Evolutionary conservation across 768 basidiomycete genomes (phyloP), one percentile per base, ranked within the genome.

Genomic region (Naganishia antarctica): DNA sequence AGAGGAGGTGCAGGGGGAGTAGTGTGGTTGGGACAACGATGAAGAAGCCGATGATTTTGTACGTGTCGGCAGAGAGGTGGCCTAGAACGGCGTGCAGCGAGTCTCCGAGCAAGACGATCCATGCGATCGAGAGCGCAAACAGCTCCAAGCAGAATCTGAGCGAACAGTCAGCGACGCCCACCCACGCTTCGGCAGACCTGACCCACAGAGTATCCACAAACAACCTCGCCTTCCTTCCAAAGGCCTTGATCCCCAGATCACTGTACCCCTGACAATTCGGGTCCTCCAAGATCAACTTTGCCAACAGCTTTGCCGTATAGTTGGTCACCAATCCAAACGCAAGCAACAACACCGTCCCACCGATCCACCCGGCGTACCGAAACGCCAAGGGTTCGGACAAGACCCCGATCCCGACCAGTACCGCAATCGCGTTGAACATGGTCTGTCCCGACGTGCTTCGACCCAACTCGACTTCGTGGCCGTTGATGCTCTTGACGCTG

Each of bases 221-320:
- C 0, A 84, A 78, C 31, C 83, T 85, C 0, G 87, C 87, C 47
- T 81, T 81, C 8, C 82, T 81, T 1, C 93, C 93, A 76, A 93
- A 94, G 0, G 93, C 91, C 71, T 88, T 90, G 64, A 84, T 82
- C 28, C 88, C 91, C 66, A 96, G 88, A 72, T 97, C 93, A 3
- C 90, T 84, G 74, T 96, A 97, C 5, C 91, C 90, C 26, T 84
- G 83, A 31, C 93, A 71, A 5, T 81, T 82, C 8, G 83, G 81
- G 71, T 96, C 90, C 13, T 81, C 77, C 18, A 86, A 71, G 58
- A 93, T 89, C 23, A 92, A 82, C 49, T 80, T 80, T 0, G 90
- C 91, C 16, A 97, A 83, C 48, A 92, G 82, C 77, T 93, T 93
- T 11, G 91, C 92, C 90, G 90, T 92, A 76, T 96, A 90, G 73